phyloP scores from a whole-genome alignment of 2,329 filamentous ascomycete species.

The Fusarium redolens region DNA sequence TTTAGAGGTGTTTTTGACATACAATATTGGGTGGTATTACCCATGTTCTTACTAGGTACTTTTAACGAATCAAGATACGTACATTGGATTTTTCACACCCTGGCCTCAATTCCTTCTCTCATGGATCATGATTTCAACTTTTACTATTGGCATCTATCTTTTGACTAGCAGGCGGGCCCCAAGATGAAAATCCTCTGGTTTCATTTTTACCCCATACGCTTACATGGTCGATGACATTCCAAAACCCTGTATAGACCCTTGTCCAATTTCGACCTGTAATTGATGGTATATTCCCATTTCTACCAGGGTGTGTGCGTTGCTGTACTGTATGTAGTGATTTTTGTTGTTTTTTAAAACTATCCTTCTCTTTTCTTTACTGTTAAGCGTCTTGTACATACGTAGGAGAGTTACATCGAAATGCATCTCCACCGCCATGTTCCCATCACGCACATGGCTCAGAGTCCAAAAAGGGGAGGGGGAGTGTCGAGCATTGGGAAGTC shows the following conservation, averaged over 20 bases:
- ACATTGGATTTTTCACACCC: slow-evolving; percentile 5
- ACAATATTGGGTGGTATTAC: slow-evolving; percentile 2
- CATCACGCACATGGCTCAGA: slow-evolving; percentile 17
- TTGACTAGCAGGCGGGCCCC: not conserved
- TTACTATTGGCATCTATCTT: not conserved
- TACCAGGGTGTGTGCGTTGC: slow-evolving; percentile 5
- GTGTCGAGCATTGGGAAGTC: slow-evolving; percentile 3
- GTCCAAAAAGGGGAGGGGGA: slow-evolving; percentile 5
- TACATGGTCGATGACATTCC: slow-evolving; percentile 26
- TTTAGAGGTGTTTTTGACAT: slow-evolving; percentile 17
- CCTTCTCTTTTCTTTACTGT: not conserved
- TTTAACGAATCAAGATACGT: slow-evolving; percentile 26
- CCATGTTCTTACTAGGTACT: not conserved
- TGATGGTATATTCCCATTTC: not conserved
- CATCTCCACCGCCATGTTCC: slow-evolving; percentile 25
- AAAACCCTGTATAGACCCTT: slow-evolving; percentile 17
- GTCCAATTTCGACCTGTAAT: slow-evolving; percentile 23
- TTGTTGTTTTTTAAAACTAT: not conserved
- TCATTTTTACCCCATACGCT: slow-evolving; percentile 29
- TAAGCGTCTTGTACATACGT: not conserved
- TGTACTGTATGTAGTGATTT: not conserved
- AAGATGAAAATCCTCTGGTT: slow-evolving; percentile 9
- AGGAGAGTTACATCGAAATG: slow-evolving; percentile 1
- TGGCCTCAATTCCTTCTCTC: not conserved
- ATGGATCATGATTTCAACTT: not conserved